These are phyloP conservation scores for Leccinum rimulosum DNA, from an alignment of 768 basidiomycete species.

Conservation along the genomic window DNA sequence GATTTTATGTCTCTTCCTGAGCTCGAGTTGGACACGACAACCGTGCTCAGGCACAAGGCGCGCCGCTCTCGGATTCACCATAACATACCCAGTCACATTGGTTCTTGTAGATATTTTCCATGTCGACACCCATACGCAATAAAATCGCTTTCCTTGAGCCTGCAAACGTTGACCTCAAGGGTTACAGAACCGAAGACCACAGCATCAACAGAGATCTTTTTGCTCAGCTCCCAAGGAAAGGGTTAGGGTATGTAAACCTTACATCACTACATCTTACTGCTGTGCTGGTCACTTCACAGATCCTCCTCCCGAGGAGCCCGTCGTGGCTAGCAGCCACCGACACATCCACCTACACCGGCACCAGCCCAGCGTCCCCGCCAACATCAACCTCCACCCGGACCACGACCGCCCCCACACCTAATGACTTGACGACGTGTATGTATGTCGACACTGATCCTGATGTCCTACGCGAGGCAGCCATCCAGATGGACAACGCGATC, in stretches of 20 bases:
- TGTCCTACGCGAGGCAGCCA: slow-evolving; percentile 7
- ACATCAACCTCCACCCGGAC: slow-evolving; percentile 8
- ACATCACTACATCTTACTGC: background rate
- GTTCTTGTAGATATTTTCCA: slow-evolving; percentile 57
- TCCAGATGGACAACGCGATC: background rate
- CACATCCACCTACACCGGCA: slow-evolving; percentile 10
- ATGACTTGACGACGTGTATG: slow-evolving; percentile 22
- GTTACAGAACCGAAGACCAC: slow-evolving; percentile 61
- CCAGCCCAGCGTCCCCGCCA: slow-evolving; percentile 16
- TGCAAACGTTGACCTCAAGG: slow-evolving; percentile 55
- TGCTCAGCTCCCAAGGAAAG: slow-evolving; percentile 52
- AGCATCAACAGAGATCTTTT: slow-evolving; percentile 58
- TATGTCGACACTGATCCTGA: slow-evolving; percentile 30
- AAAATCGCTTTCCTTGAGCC: slow-evolving; percentile 82
- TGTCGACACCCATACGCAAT: slow-evolving; percentile 61
- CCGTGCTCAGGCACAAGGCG: slow-evolving; percentile 77
- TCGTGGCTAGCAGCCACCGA: slow-evolving; percentile 7
- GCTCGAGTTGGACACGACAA: slow-evolving; percentile 70
- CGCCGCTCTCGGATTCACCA: background rate
- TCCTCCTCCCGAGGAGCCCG: slow-evolving; percentile 15
- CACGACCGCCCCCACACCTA: slow-evolving; percentile 9
- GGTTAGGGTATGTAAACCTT: slow-evolving; percentile 60
- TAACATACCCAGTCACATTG: background rate
- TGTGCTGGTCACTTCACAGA: slow-evolving; percentile 12
- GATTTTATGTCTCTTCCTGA: slow-evolving; percentile 70